Evolutionary conservation across 176 grass and related monocot species (phyloP), one percentile per base, ranked within the genome.

Genomic region (Oryza officinalis): DNA sequence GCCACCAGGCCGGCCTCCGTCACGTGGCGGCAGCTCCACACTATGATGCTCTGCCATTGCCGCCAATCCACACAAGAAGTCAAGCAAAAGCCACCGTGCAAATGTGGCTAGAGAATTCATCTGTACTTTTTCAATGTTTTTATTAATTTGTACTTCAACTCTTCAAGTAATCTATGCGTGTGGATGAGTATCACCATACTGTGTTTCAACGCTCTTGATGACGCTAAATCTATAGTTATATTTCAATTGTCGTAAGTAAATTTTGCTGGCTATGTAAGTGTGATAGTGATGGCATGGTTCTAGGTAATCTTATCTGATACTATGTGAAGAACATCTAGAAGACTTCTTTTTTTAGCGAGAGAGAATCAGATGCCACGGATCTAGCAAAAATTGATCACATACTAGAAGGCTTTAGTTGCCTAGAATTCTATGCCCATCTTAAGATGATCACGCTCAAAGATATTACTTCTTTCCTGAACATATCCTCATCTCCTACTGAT

Each of bases 21-120:
- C 59, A 95, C 96, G 28, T 98, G 91, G 27, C 96, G 91, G 67
- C 96, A 98, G 80, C 96, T 98, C 93, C 93, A 95, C 41, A 98
- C 60, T 26, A 93, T 88, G 77, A 98, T 93, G 59, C 89, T 92
- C 96, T 98, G 65, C 32, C 33, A 35, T 35, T 5, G 33, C 33
- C 33, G 32, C 4, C 20, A 61, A 61, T 25, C n/a, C 57, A 61
- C 57, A 57, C 12, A 18, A 57, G n/a, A 61, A 61, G 57, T 61
- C 57, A 61, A 67, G 9, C 83, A 86, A 4, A 22, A 78, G 25
- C 3, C n/a, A n/a, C 31, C 20, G 20, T 52, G 66, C 69, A 49
- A 38, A 13, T 10, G 11, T 54, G 50, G 22, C 18, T 54, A 18
- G 18, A 54, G 5, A 69, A n/a, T 20, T 38, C 23, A 70, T 76